phyloP scores from a whole-genome alignment of 176 grass and related monocot genomes.

The Musa schizocarpa region DNA sequence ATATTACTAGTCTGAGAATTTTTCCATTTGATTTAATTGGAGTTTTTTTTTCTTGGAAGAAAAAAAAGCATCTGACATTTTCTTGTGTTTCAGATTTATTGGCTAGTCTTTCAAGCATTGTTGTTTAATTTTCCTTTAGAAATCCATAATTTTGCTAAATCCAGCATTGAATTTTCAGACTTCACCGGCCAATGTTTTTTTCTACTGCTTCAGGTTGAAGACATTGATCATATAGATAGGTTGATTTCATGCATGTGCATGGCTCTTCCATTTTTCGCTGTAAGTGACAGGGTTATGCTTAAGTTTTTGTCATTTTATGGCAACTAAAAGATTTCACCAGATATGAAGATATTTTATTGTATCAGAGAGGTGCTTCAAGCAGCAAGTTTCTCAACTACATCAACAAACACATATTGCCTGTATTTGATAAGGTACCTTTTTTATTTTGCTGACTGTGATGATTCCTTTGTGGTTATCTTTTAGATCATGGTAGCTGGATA shows the following conservation, averaged over 20 bases:
- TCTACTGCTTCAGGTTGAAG: conserved; percentile 55
- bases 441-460: not conserved
- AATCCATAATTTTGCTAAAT: not conserved
- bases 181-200: not conserved
- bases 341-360: conserved; percentile 10
- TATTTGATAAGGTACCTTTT: conserved; percentile 83
- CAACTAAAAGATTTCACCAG: not conserved
- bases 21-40: not conserved
- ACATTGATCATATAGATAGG: conserved; percentile 83
- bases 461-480: not conserved
- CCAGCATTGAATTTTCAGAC: conserved; percentile 12
- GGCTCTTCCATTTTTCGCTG: conserved; percentile 91
- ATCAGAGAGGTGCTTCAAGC: conserved; percentile 82
- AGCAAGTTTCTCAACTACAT: conserved; percentile 96
- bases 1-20: not conserved
- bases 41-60: not conserved
- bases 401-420: conserved; percentile 83
- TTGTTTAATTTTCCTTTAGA: not conserved
- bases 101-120: too few species aligned
- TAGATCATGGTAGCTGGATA: not conserved
- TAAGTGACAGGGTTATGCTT: conserved; percentile 16
- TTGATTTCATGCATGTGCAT: conserved; percentile 96
- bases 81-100: too few species aligned
- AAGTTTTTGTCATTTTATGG: not conserved
- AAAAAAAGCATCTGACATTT: too few species aligned